Base-by-base conservation (phyloP, 2,329 filamentous ascomycete genomes). In the Fusarium staphyleae region DNA sequence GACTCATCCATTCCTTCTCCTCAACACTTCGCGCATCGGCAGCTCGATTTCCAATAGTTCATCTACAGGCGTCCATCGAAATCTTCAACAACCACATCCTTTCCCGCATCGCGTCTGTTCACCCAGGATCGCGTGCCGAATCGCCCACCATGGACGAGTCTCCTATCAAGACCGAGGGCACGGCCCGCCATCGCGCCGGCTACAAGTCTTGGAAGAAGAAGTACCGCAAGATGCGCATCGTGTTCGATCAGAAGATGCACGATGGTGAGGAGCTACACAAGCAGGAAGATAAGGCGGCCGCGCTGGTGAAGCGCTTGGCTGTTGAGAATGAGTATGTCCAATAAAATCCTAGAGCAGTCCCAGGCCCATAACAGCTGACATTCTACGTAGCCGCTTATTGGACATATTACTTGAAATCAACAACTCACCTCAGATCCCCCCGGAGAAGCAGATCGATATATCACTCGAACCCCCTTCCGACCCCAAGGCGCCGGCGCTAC, bases 381-480 rank as follows among this genome's bases (percentile, higher is more conserved):
- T 66, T 29, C 15, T 36, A n/a, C 19, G 37, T 66, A 97, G 93
- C 73, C 92, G 93, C 72, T 77, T 98, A 28, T 84, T 97, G 47
- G 93, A 98, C 66, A 78, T 97, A 10, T 84, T 98, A 28, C 81
- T 96, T 57, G 93, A 97, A 69, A 83, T 97, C 76, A 99, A 99
- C 76, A 86, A 90, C 44, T 89, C 86, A 35, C 80, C 88, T 15
- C 90, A 95, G 70, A 86, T 98, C 36, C 86, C 91, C 10, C 78
- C 85, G 22, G 82, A 87, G 52, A 85, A 89, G 67, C 89, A 90
- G 65, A 88, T 91, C 75, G 87, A 93, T 67, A 77, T 97, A 51
- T 79, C 78, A 42, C 72, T 82, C 7, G 73, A 78, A 35, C 74
- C 77, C 3, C 72, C 76, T 10, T 72, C 77, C 13, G 75, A 80